A percentile compares a stretch with the other conserved stretches of the same genome.
Evolutionary conservation across 345 rosid species (phyloP).

Genomic region (Hibiscus tridactylites): DNA sequence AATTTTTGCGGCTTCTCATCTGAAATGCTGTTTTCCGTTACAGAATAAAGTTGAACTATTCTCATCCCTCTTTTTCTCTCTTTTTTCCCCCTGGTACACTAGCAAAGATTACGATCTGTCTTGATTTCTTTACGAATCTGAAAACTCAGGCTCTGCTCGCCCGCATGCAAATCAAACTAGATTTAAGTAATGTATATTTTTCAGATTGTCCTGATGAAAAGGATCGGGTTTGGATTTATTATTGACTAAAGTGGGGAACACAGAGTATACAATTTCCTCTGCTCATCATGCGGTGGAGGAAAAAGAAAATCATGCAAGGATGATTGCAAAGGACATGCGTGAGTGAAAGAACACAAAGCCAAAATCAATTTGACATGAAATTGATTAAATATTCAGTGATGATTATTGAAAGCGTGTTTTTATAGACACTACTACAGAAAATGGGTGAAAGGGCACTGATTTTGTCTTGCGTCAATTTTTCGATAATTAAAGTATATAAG

Average conservation of each 20-base stretch:
- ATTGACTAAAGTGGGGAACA: background rate
- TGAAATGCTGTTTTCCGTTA: background rate
- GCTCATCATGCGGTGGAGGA: background rate
- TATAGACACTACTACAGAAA: too few species aligned
- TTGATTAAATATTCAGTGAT: too few species aligned
- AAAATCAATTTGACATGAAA: background rate
- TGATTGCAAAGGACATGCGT: constrained; percentile 7
- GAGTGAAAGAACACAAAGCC: background rate
- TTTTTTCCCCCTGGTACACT: too few species aligned
- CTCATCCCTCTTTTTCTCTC: too few species aligned
- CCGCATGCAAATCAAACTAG: background rate
- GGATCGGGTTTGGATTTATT: background rate
- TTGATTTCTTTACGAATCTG: background rate
- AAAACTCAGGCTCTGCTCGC: background rate
- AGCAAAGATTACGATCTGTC: background rate
- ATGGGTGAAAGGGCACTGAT: too few species aligned
- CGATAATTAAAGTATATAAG: too few species aligned
- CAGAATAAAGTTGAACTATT: background rate
- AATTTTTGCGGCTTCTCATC: constrained; percentile 1
- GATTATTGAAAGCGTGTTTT: too few species aligned
- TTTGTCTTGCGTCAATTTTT: too few species aligned
- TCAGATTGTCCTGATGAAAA: background rate
- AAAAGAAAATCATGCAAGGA: background rate
- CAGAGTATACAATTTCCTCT: background rate
- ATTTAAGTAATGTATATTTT: too few species aligned